These are phyloP conservation scores for Larix kaempferi DNA, from an alignment of 75 land plant genomes.

Conservation along the genomic window DNA sequence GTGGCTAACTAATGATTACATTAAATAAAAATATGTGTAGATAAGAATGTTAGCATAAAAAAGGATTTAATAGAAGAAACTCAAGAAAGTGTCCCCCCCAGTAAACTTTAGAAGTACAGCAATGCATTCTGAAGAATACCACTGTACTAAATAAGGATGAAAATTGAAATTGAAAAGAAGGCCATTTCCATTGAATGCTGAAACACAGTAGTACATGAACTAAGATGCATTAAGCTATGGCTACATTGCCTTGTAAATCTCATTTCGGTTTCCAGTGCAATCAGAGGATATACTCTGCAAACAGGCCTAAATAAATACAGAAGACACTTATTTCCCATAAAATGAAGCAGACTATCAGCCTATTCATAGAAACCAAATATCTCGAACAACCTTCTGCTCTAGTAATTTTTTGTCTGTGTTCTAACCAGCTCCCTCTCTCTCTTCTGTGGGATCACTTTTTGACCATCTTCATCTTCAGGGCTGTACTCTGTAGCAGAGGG, in stretches of 20 bases:
- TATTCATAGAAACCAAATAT: not conserved
- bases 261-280: not conserved
- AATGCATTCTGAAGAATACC: slow-evolving; percentile 2
- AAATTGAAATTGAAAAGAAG: not conserved
- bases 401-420: no score
- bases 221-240: not conserved
- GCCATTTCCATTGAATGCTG: not conserved
- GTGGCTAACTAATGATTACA: no score
- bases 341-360: not conserved
- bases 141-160: not conserved
- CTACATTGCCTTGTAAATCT: not conserved
- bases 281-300: not conserved
- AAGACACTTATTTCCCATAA: not conserved
- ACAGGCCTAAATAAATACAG: not conserved
- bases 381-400: no score
- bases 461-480: no score
- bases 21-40: no score
- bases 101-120: not conserved
- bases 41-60: not conserved
- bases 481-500: no score
- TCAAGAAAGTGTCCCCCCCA: no score
- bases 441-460: no score
- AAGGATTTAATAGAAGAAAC: not conserved
- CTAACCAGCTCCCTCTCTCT: no score
- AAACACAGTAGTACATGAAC: not conserved